Base-by-base conservation (phyloP, 2,329 filamentous ascomycete genomes). In the Trichothecium roseum region DNA sequence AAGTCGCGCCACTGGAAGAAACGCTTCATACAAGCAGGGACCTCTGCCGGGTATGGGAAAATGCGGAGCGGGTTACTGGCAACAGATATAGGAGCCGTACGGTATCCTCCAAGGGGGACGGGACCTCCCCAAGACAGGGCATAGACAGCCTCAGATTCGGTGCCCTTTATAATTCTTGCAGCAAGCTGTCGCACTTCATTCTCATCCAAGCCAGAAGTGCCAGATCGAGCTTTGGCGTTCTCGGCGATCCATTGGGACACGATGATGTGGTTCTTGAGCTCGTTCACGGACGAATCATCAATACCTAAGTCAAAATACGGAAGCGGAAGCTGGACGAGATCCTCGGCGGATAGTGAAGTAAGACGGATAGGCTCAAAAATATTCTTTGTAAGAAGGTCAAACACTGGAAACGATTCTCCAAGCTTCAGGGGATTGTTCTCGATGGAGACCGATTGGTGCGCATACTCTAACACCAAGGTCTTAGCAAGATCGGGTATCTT, bases 371-470 rank as follows among this genome's bases (percentile, higher is more conserved):
- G 30, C 5, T 32, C 29, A 12, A 43, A 37, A 14, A 34, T 2
- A 7, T 35, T 29, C 4, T 28, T 18, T 2, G 33, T 30, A 8
- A 44, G 30, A 8, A 30, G n/a, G 6, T 45, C 40, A 15, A 34
- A n/a, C 13, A 49, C 41, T 18, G 29, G 20, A 12, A 33, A 13
- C 3, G 38, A 22, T 8, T 46, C 47, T 3, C 30, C 28, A 13
- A 38, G 17, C 10, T 24, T 18, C 15, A 46, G 26, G n/a, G 26
- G 34, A 26, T 49, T 48, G 20, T 40, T 27, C 31, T 49, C 47
- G 14, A 49, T 44, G 32, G 39, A 29, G n/a, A 42, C 42, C 18
- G 47, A 47, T 36, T 48, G 47, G 32, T 46, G 47, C 9, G 42
- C 44, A 18, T 42, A 47, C 12, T 45, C 33, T 2, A 26, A 24